Evolutionary conservation across 768 basidiomycete genomes (phyloP), one percentile per base, ranked within the genome.

Genomic region (Amylocystis lapponica): DNA sequence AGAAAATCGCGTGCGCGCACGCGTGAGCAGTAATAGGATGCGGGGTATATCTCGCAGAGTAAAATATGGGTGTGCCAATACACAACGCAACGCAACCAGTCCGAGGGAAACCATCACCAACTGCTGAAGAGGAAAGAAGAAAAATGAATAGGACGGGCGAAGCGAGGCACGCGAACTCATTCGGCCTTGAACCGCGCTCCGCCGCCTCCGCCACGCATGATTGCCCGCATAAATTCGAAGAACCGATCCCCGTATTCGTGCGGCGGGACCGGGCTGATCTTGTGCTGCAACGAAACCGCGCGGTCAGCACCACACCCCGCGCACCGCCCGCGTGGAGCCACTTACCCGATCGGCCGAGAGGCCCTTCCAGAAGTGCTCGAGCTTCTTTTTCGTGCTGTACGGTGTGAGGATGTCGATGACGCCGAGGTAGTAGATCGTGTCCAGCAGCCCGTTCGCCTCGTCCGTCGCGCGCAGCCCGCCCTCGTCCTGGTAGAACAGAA

Each of bases 371-470:
- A 90, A 69, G 62, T 89, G 84, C 64, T 99, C 96, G 16, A 83
- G 42, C 60, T 78, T 80, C 74, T 99, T 99, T 47, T 75, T 53
- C 16, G 61, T 52, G 16, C 72, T 77, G 61, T 90, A 99, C 2
- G 94, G 95, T 20, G 96, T 98, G 47, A 94, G 67, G 51, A 97
- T 98, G 64, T 99, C 96, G 57, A 99, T 99, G 41, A 99, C 78
- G 19, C 96, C 95, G 8, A 97, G 70, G 62, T 97, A 97, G 63
- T 95, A 96, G 43, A 96, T 85, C 36, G 78, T 79, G 50, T 85
- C 83, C 65, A 83, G 63, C 2, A 71, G 63, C 16, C 75, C 71
- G 61, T 98, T 95, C 8, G 63, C 65, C 55, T 97, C 94, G 61
- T 94, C 81, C 14, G 95, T 96, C 27, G 93, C 90, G 25, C 86